phyloP scores from a whole-genome alignment of 2,329 filamentous ascomycete species.

The Alternaria arborescens region DNA sequence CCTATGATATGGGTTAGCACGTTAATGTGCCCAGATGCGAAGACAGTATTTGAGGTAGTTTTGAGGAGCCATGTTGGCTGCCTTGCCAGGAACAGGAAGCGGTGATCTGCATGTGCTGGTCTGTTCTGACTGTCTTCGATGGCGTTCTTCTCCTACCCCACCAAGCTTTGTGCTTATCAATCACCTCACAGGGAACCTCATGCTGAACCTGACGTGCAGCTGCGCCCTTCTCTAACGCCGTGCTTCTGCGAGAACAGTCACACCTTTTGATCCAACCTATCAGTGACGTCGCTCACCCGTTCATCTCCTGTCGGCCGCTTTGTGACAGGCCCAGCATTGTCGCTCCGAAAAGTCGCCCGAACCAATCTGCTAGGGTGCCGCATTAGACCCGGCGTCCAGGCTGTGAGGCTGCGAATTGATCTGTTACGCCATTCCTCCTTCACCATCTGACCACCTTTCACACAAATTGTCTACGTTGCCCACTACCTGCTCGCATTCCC shows the following conservation, averaged over 20 bases:
- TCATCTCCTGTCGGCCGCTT: slow-evolving; percentile 23
- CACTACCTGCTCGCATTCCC: neutral
- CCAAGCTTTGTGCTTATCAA: slow-evolving; percentile 31
- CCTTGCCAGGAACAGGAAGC: slow-evolving; percentile 29
- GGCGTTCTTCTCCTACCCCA: slow-evolving; percentile 33
- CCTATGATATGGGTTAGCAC: neutral
- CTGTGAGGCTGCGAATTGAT: slow-evolving; percentile 18
- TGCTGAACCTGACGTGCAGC: slow-evolving; percentile 3
- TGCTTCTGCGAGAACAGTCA: slow-evolving; percentile 15
- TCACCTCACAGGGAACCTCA: slow-evolving; percentile 19
- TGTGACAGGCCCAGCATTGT: slow-evolving; percentile 22
- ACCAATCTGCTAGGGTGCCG: slow-evolving; percentile 26
- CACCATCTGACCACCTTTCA: slow-evolving; percentile 22
- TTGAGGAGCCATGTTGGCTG: neutral
- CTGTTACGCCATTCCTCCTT: slow-evolving; percentile 17
- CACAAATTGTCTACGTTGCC: slow-evolving; percentile 1
- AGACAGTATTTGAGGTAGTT: neutral
- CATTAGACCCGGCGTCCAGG: slow-evolving; percentile 16
- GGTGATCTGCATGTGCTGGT: slow-evolving; percentile 10
- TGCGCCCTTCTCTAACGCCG: slow-evolving; percentile 28
- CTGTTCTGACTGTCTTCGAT: slow-evolving; percentile 21
- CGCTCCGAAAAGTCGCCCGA: slow-evolving; percentile 27
- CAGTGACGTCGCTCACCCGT: slow-evolving; percentile 15
- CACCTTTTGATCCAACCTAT: slow-evolving; percentile 20
- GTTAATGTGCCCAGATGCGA: neutral